These are phyloP conservation scores for Paraphysoderma sedebokerense DNA, from an alignment of 371 early-diverging fungal species.

Conservation along the genomic window DNA sequence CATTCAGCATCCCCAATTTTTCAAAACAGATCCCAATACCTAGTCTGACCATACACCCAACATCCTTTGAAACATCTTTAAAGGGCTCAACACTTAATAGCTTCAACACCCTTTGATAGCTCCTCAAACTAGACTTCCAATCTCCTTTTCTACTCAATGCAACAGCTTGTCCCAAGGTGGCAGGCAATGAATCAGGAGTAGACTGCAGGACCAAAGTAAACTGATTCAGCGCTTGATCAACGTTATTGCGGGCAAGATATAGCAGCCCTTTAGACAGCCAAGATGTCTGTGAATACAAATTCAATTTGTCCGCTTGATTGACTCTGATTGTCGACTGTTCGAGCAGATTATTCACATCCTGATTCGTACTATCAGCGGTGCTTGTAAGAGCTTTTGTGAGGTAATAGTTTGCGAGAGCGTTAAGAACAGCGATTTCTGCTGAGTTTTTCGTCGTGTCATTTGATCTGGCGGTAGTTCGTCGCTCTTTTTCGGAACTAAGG, in stretches of 20 bases:
- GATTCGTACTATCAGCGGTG: too few relatives aligned
- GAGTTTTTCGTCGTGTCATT: too few relatives aligned
- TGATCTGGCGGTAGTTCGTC: too few relatives aligned
- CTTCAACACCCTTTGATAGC: slow-evolving; percentile 54
- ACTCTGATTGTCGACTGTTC: too few relatives aligned
- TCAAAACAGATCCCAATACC: slow-evolving; percentile 75
- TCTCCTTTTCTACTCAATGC: slow-evolving; percentile 36
- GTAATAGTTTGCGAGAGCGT: too few relatives aligned
- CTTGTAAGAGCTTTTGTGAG: too few relatives aligned
- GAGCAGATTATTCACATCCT: too few relatives aligned
- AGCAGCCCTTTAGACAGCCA: too few relatives aligned
- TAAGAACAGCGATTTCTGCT: too few relatives aligned
- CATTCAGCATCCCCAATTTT: slow-evolving; percentile 41
- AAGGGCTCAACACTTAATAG: slow-evolving; percentile 33
- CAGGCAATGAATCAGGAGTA: slow-evolving; percentile 47
- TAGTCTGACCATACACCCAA: slow-evolving; percentile 20
- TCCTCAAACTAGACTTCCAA: slow-evolving; percentile 39
- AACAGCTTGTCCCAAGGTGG: slow-evolving; percentile 55
- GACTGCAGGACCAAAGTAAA: slow-evolving; percentile 44
- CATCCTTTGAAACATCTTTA: slow-evolving; percentile 29
- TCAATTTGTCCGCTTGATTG: too few relatives aligned
- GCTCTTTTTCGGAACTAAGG: too few relatives aligned
- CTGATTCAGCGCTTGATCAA: slow-evolving; percentile 45
- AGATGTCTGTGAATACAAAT: too few relatives aligned
- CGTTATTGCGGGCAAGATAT: slow-evolving; percentile 31